These are phyloP conservation scores for Cryphonectria carpinicola DNA, from an alignment of 2,329 filamentous ascomycete species.

Conservation along the genomic window DNA sequence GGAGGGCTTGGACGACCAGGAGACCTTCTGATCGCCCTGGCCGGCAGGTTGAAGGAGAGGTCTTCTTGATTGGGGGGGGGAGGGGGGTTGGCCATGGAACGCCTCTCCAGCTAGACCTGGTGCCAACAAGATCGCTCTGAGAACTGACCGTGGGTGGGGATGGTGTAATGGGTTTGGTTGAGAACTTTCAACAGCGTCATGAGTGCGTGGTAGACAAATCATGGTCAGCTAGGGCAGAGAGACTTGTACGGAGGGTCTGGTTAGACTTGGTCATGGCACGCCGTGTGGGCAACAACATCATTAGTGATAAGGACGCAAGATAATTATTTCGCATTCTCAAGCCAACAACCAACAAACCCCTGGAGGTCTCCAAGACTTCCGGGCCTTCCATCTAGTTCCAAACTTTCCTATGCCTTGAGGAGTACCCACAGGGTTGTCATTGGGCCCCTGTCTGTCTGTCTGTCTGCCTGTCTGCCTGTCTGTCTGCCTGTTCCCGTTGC, in stretches of 20 bases:
- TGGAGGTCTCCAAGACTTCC: neutral
- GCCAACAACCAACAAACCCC: neutral
- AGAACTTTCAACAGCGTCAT: conserved; percentile 7
- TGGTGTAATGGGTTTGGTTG: conserved; percentile 16
- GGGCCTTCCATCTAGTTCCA: conserved; percentile 1
- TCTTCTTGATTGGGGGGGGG: neutral
- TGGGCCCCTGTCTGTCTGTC: neutral
- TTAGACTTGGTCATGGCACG: conserved; percentile 6
- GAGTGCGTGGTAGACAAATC: neutral
- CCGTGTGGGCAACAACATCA: conserved; percentile 16
- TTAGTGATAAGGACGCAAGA: conserved; percentile 20
- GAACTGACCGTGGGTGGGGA: neutral
- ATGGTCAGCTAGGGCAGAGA: neutral
- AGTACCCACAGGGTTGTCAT: neutral
- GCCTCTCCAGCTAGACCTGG: neutral
- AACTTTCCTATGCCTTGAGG: neutral
- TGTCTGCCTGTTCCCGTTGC: neutral
- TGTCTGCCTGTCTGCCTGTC: neutral
- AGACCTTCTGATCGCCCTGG: conserved; percentile 66
- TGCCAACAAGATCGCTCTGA: neutral
- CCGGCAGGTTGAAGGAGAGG: neutral
- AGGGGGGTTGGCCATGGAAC: too few relatives aligned
- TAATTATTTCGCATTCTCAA: conserved; percentile 10
- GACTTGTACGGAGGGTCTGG: neutral
- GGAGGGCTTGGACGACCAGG: conserved; percentile 74